A percentile compares a stretch with the other conserved stretches of the same genome.
phyloP scores from a whole-genome alignment of 1,139 yeast species.

The Taphrina confusa region DNA sequence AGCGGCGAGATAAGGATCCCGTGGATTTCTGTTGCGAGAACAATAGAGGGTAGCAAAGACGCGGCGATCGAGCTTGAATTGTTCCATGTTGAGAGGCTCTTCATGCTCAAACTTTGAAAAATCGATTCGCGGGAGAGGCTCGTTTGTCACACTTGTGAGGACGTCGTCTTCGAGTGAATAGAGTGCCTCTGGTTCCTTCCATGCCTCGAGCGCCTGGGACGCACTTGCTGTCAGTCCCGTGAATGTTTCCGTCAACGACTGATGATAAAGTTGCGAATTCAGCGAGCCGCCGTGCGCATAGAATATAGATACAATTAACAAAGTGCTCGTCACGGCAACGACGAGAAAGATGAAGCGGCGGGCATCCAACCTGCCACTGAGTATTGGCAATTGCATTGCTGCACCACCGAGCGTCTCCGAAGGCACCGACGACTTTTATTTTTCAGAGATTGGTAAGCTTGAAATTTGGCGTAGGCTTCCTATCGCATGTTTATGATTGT shows the following conservation, averaged over 20 bases:
- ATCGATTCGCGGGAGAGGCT: neutral
- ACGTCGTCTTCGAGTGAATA: neutral
- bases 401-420: too few species aligned
- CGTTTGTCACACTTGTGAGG: too few species aligned
- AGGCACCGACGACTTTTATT: too few species aligned
- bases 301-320: neutral
- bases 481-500: too few species aligned
- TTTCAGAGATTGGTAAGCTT: too few species aligned
- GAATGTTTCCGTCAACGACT: neutral
- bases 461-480: too few species aligned
- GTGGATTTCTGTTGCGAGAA: neutral
- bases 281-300: neutral
- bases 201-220: neutral
- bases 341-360: neutral
- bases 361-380: neutral
- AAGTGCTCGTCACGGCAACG: neutral
- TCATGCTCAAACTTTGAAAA: neutral
- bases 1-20: slow-evolving; percentile 21
- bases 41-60: slow-evolving; percentile 28
- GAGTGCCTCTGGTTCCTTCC: neutral
- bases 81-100: neutral
- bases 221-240: neutral
- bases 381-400: neutral
- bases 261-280: neutral
- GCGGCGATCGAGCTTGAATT: neutral